These are phyloP conservation scores for Tolypocladium tropicale DNA, from an alignment of 2,329 filamentous ascomycete species.

Conservation along the genomic window DNA sequence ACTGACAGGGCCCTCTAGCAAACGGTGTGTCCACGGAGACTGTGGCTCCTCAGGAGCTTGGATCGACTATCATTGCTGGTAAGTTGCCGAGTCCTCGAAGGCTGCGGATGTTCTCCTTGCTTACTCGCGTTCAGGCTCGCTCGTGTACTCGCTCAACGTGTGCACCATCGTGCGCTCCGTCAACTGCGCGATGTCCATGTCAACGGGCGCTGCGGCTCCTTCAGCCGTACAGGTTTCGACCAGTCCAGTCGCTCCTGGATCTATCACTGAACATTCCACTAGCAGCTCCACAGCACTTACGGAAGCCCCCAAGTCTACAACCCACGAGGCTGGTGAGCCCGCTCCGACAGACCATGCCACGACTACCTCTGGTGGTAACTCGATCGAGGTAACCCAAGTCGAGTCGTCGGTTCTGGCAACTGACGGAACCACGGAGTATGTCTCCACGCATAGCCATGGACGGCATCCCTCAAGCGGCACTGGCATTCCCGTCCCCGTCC, in stretches of 20 bases:
- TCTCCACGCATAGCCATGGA: background rate
- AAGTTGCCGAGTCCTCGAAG: slow-evolving; percentile 1
- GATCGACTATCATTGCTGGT: slow-evolving; percentile 21
- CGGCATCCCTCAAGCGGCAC: slow-evolving; percentile 4
- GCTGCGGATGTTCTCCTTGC: background rate
- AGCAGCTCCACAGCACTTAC: background rate
- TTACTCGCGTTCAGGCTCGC: slow-evolving; percentile 12
- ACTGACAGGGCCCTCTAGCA: slow-evolving; percentile 11
- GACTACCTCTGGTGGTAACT: slow-evolving; percentile 9
- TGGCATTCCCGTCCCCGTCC: slow-evolving; percentile 9
- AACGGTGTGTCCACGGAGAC: slow-evolving; percentile 16
- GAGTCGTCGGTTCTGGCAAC: slow-evolving; percentile 9
- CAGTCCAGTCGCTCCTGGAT: background rate
- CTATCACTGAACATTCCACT: background rate
- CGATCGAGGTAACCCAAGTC: slow-evolving; percentile 10
- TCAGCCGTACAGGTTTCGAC: slow-evolving; percentile 5
- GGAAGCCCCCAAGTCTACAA: background rate
- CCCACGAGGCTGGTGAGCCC: background rate
- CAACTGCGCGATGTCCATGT: slow-evolving; percentile 19
- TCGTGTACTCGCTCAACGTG: slow-evolving; percentile 24
- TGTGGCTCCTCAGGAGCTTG: slow-evolving; percentile 19
- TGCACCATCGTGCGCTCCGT: slow-evolving; percentile 25
- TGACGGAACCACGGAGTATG: slow-evolving; percentile 5
- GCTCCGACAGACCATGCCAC: slow-evolving; percentile 9
- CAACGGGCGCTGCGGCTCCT: slow-evolving; percentile 11